phyloP scores from a whole-genome alignment of 2,329 filamentous ascomycete genomes.

The Penicillium psychrosexuale region DNA sequence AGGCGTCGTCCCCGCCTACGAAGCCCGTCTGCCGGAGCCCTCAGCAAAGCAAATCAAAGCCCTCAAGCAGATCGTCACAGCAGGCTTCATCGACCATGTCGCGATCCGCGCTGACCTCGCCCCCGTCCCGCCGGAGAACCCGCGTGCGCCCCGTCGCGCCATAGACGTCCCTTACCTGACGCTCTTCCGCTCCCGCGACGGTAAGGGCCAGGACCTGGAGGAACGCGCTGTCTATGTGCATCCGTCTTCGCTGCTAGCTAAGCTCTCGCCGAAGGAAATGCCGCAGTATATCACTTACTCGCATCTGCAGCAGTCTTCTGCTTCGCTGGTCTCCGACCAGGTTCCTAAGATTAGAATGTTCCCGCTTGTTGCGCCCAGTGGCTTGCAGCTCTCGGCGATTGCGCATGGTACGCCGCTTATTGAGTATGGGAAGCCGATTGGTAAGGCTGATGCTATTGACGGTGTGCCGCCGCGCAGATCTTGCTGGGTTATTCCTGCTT shows the following conservation, averaged over 20 bases:
- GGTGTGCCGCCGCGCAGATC: constrained; percentile 58
- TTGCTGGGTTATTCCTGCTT: constrained; percentile 77
- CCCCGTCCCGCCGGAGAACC: constrained; percentile 64
- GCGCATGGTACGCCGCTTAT: constrained; percentile 82
- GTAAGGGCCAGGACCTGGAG: constrained; percentile 43
- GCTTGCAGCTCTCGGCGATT: constrained; percentile 70
- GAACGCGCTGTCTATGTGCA: constrained; percentile 81
- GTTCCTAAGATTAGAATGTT: constrained; percentile 79
- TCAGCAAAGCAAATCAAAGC: constrained; percentile 69
- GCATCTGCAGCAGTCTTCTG: constrained; percentile 69
- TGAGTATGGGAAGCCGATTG: constrained; percentile 84
- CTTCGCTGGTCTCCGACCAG: constrained; percentile 55
- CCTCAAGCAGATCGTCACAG: constrained; percentile 85
- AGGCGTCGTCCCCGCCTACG: constrained; percentile 38
- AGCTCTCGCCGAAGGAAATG: constrained; percentile 66
- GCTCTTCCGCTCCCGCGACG: constrained; percentile 65
- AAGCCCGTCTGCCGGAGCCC: constrained; percentile 55
- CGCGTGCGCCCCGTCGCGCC: constrained; percentile 72
- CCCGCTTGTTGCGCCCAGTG: constrained; percentile 74
- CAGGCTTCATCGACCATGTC: constrained; percentile 90
- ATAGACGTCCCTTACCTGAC: constrained; percentile 92
- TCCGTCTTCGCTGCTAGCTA: constrained; percentile 75
- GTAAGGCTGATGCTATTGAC: constrained; percentile 62
- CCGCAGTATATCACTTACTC: constrained; percentile 86
- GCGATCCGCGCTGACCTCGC: constrained; percentile 88